These are phyloP conservation scores for Copromyces sp. DNA, from an alignment of 495 filamentous ascomycete genomes.

Conservation along the genomic window DNA sequence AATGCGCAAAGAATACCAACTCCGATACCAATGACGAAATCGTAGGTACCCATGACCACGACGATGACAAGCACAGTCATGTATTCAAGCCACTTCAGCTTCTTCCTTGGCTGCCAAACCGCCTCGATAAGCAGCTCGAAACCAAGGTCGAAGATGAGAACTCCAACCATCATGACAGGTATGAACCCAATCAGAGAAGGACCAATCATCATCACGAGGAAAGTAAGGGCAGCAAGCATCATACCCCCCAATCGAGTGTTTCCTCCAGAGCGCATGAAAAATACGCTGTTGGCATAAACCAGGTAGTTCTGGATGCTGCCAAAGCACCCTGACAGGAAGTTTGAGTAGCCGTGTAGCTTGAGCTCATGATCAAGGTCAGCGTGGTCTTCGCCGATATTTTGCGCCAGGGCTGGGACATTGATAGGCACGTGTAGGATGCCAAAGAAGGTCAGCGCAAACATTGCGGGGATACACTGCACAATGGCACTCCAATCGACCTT, in stretches of 20 bases:
- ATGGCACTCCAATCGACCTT: constrained; percentile 74
- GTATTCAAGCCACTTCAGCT: constrained; percentile 77
- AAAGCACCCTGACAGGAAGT: constrained; percentile 71
- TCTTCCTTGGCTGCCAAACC: constrained; percentile 76
- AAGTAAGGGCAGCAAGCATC: constrained; percentile 73
- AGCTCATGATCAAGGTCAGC: constrained; percentile 85
- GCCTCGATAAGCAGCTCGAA: constrained; percentile 86
- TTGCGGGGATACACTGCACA: constrained; percentile 71
- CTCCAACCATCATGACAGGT: constrained; percentile 92
- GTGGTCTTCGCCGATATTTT: constrained; percentile 83
- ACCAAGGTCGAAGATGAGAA: constrained; percentile 85
- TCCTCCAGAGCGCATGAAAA: constrained; percentile 88
- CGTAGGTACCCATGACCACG: constrained; percentile 88
- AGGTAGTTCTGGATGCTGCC: constrained; percentile 98
- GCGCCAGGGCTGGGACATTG: constrained; percentile 86
- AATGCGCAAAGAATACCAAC: constrained; percentile 88
- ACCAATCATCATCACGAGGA: constrained; percentile 70
- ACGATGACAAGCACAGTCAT: constrained; percentile 88
- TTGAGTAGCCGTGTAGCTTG: constrained; percentile 85
- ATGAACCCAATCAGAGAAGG: constrained; percentile 86
- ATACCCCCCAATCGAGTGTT: constrained; percentile 76
- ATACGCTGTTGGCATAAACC: constrained; percentile 90
- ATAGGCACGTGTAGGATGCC: constrained; percentile 95
- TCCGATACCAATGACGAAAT: constrained; percentile 90
- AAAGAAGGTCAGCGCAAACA: constrained; percentile 97